A percentile compares a stretch with the other conserved stretches of the same genome.
These are phyloP conservation scores for Cerrena zonata DNA, from an alignment of 1,284 basidiomycete species.

Conservation along the genomic window DNA sequence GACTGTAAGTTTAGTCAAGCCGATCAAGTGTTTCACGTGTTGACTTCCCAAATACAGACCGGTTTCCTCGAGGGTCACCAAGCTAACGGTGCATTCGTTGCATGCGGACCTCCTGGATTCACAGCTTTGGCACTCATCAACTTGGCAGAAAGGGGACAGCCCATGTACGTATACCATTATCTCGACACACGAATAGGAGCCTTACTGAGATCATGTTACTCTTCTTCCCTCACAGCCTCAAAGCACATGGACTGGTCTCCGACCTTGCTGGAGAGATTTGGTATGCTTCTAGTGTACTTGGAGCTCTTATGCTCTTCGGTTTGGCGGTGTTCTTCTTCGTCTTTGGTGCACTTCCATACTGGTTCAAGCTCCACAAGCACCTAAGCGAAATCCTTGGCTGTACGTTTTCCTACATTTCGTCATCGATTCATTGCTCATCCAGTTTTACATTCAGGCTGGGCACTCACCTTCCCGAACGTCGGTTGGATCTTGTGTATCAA, in stretches of 20 bases:
- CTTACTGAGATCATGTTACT: neutral
- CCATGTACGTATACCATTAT: conserved; percentile 31
- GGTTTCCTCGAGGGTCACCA: conserved; percentile 44
- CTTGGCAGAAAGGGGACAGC: conserved; percentile 32
- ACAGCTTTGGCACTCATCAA: conserved; percentile 42
- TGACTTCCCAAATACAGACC: conserved; percentile 28
- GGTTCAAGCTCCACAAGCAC: conserved; percentile 46
- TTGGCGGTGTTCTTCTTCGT: conserved; percentile 45
- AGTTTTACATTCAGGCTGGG: conserved; percentile 25
- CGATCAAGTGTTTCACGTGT: neutral
- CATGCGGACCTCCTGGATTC: conserved; percentile 43
- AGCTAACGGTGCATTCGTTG: conserved; percentile 44
- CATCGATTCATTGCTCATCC: neutral
- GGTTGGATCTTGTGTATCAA: conserved; percentile 43
- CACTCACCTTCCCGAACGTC: conserved; percentile 46
- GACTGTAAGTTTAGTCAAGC: conserved; percentile 28
- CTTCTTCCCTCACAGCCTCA: conserved; percentile 26
- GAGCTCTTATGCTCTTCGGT: conserved; percentile 38
- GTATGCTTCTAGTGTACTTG: conserved; percentile 39
- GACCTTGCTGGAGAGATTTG: conserved; percentile 41
- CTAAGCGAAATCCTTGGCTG: conserved; percentile 46
- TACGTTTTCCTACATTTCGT: conserved; percentile 18
- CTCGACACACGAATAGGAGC: neutral
- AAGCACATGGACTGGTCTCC: conserved; percentile 30
- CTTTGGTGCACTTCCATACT: conserved; percentile 43